These are phyloP conservation scores for Flaveria trinervia DNA, from an alignment of 129 eudicot genomes.

Conservation along the genomic window DNA sequence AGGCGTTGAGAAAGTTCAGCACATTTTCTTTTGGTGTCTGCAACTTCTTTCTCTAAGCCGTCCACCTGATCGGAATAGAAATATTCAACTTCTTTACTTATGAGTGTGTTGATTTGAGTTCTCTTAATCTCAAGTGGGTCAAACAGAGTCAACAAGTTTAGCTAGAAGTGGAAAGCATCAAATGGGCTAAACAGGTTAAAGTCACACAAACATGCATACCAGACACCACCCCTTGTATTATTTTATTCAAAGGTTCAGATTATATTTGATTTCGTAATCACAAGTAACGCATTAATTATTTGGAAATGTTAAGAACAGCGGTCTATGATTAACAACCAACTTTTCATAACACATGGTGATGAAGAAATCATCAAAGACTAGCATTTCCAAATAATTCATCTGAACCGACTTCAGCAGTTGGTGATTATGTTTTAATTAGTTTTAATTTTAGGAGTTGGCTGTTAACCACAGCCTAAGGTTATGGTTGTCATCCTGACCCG, in stretches of 20 bases:
- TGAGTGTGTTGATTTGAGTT: neutral
- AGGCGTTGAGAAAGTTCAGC: constrained; percentile 58
- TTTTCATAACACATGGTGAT: neutral
- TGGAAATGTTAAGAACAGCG: neutral
- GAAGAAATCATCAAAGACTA: neutral
- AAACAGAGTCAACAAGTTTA: neutral
- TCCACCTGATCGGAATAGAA: constrained; percentile 43
- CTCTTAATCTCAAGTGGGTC: neutral
- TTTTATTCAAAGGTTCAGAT: neutral
- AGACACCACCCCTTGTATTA: neutral
- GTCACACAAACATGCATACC: neutral
- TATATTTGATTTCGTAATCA: neutral
- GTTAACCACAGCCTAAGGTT: neutral
- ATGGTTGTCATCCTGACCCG: neutral
- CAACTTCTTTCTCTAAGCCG: constrained; percentile 64
- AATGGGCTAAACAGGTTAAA: neutral
- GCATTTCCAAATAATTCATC: too few relatives aligned
- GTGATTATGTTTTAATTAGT: neutral
- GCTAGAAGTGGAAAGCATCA: neutral
- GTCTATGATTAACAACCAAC: neutral
- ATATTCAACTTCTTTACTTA: neutral
- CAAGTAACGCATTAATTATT: neutral
- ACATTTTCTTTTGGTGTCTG: constrained; percentile 73
- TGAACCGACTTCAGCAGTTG: neutral
- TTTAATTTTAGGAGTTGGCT: neutral